Evolutionary conservation across 305 asterid genomes (phyloP).

Genomic region (Solanum hybrid): DNA sequence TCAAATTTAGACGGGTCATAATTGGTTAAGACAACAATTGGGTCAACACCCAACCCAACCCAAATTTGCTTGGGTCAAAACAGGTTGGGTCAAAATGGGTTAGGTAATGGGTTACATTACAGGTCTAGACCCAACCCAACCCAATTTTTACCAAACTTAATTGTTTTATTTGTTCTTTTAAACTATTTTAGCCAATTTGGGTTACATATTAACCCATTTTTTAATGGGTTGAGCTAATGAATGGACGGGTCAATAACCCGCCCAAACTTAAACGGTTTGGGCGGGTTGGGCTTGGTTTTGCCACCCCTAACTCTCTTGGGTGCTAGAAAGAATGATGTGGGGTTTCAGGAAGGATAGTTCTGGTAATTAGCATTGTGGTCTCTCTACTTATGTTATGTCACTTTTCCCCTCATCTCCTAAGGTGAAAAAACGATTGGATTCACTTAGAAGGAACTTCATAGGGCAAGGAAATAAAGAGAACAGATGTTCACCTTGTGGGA

Average conservation of each 20-base stretch:
- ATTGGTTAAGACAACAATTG: too few relatives aligned
- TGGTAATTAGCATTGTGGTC: background rate
- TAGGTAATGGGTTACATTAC: too few relatives aligned
- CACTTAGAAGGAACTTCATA: background rate
- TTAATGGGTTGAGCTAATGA: background rate
- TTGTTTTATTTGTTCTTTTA: too few relatives aligned
- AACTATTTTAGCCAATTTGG: background rate
- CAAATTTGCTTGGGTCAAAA: too few relatives aligned
- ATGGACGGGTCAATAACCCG: background rate
- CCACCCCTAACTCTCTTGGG: background rate
- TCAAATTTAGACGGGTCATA: background rate
- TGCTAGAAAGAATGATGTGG: background rate
- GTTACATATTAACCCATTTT: background rate
- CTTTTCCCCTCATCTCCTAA: background rate
- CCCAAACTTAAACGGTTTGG: background rate
- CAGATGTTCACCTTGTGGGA: background rate
- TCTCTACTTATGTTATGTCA: background rate
- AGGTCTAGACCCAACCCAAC: too few relatives aligned
- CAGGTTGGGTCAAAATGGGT: too few relatives aligned
- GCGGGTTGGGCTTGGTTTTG: background rate
- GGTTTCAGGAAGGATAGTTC: background rate
- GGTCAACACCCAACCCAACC: too few relatives aligned
- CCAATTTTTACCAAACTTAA: too few relatives aligned
- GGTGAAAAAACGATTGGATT: background rate
- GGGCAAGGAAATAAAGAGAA: background rate